These are phyloP conservation scores for Trametes hirsuta DNA, from an alignment of 1,284 basidiomycete species.

Conservation along the genomic window DNA sequence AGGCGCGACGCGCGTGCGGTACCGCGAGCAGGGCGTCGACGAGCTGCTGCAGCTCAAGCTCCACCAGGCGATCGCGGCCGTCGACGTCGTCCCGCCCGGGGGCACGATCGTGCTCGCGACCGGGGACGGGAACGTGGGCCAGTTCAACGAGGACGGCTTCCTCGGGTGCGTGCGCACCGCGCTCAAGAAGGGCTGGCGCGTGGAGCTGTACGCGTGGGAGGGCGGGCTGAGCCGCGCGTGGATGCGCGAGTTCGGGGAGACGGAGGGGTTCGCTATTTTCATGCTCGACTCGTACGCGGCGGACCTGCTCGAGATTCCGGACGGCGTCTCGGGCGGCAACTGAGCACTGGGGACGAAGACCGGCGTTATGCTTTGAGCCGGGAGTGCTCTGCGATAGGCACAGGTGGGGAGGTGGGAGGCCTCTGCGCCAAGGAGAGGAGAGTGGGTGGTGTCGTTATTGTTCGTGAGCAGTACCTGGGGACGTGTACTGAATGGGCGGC, in stretches of 20 bases:
- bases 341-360: background rate
- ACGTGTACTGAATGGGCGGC: background rate
- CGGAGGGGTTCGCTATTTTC: conserved; percentile 35
- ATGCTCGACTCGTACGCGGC: conserved; percentile 36
- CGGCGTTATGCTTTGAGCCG: conserved; percentile 29
- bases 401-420: background rate
- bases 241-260: conserved; percentile 66
- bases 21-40: conserved; percentile 86
- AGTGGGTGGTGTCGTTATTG: background rate
- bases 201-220: conserved; percentile 88
- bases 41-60: conserved; percentile 87
- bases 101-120: conserved; percentile 87
- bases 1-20: conserved; percentile 45
- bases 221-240: conserved; percentile 75
- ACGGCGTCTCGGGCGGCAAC: conserved; percentile 9
- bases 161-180: conserved; percentile 82
- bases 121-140: conserved; percentile 85
- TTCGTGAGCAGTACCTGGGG: no score
- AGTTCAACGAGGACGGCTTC: conserved; percentile 90
- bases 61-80: conserved; percentile 76
- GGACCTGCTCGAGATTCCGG: conserved; percentile 37
- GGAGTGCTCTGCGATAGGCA: conserved; percentile 8
- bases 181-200: conserved; percentile 82
- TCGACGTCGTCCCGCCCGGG: conserved; percentile 60
- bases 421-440: background rate